Percentiles rank a stretch among this genome's conserved stretches.
Conservation (phyloP, 495 filamentous ascomycete species). For the Neurospora sp. region DNA sequence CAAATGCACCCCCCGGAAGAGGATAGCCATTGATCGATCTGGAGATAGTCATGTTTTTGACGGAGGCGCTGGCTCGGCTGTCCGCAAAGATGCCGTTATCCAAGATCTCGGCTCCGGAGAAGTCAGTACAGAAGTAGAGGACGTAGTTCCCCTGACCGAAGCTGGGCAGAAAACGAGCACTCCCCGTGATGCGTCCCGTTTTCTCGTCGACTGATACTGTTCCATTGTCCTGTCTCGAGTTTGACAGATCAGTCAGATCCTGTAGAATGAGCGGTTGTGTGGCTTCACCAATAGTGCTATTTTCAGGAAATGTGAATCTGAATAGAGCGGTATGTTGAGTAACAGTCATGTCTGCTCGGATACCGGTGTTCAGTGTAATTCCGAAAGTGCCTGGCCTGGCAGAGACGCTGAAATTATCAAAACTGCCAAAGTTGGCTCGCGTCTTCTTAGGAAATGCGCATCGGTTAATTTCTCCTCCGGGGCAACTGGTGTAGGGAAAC, state of each 20-base stretch:
- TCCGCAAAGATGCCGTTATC: conserved; percentile 57
- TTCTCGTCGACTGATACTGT: conserved; percentile 41
- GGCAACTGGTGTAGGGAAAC: conserved; percentile 57
- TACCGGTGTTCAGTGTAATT: conserved; percentile 46
- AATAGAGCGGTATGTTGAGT: conserved; percentile 58
- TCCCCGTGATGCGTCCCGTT: conserved; percentile 55
- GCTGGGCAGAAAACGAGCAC: conserved; percentile 56
- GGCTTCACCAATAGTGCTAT: conserved; percentile 20
- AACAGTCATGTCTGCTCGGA: conserved; percentile 59
- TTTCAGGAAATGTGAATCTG: conserved; percentile 53
- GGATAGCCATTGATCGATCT: conserved; percentile 54
- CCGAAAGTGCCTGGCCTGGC: conserved; percentile 60
- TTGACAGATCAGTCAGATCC: conserved; percentile 56
- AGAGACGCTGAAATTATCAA: conserved; percentile 39
- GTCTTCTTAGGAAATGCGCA: conserved; percentile 50
- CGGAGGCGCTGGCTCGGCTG: conserved; percentile 44
- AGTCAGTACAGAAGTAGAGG: conserved; percentile 60
- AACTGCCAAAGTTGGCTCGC: conserved; percentile 23
- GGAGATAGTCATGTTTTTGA: conserved; percentile 45
- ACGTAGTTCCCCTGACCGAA: conserved; percentile 56
- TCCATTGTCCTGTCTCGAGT: conserved; percentile 53
- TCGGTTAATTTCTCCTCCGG: conserved; percentile 50
- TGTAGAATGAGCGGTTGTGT: conserved; percentile 52
- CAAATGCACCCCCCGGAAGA: conserved; percentile 36
- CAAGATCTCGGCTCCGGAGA: conserved; percentile 49